A percentile compares a stretch with the other conserved stretches of the same genome.
Conservation (phyloP, 495 filamentous ascomycete species). For the Podospora pseudopauciseta region DNA sequence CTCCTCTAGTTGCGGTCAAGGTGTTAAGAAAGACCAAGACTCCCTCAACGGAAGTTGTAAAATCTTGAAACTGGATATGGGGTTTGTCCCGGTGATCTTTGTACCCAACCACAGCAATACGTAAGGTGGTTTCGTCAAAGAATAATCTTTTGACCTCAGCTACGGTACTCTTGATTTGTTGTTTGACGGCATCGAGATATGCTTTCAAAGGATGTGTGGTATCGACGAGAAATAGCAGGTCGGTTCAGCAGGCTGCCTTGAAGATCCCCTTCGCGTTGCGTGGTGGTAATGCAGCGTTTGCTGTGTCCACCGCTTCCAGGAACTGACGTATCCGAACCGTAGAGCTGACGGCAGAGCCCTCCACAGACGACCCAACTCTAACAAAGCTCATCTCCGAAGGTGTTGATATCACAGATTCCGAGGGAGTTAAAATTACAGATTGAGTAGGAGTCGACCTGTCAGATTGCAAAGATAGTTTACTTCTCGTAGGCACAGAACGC, state of each 20-base stretch:
- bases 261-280: constrained; percentile 26
- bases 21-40: constrained; percentile 26
- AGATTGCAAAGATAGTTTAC: no score
- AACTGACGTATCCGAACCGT: no score
- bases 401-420: no score
- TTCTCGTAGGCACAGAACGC: no score
- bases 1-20: constrained; percentile 27
- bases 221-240: constrained; percentile 41
- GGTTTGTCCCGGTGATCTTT: constrained; percentile 34
- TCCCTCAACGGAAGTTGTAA: constrained; percentile 25
- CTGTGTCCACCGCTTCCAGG: no score
- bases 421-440: no score
- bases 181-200: constrained; percentile 36
- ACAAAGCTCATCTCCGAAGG: no score
- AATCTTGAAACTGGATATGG: constrained; percentile 38
- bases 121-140: constrained; percentile 40
- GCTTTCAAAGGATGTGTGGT: constrained; percentile 34
- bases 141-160: constrained; percentile 33
- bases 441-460: no score
- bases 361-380: no score
- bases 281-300: no score
- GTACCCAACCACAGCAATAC: constrained; percentile 41
- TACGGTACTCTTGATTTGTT: constrained; percentile 35
- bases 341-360: no score
- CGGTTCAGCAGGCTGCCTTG: constrained; percentile 35